Evolutionary conservation across 148 eudicot species (phyloP), one percentile per base, ranked within the genome.

Genomic region (Silene latifolia): DNA sequence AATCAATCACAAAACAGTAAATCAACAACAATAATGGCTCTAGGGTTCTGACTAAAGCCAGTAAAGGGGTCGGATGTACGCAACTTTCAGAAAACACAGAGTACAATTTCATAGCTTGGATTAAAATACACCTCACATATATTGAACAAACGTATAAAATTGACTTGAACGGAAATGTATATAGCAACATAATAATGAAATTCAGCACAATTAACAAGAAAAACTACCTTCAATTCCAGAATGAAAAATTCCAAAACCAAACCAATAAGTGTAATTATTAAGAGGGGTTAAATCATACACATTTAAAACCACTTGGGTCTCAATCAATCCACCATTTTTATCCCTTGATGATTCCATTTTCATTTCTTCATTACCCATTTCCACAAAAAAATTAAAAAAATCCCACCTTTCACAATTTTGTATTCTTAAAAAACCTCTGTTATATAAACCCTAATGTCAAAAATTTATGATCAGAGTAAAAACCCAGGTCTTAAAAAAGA

Each of bases 211-310:
- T 17, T 10, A 35, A 29, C 0, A 21, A 74, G 20, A 59, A 77
- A 48, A 74, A 42, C 29, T 75, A 89, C 97, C 97, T 88, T 91
- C 87, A 76, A 91, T 89, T 77, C 92, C 97, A 3, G 97, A 88
- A 87, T 91, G 93, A 76, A 91, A 91, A 67, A 91, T 87, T 17
- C 97, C 97, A 57, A 91, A 82, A 65, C 97, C 94, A 64, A 91
- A 84, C 90, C 93, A 91, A 25, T 80, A 78, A 61, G 86, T 85
- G 86, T 91, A 91, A 42, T 86, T 72, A 76, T 91, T 91, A 51
- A 86, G 64, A 77, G 96, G 96, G 69, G 92, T 88, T 20, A 90
- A 86, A 32, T 90, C 96, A 77, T 90, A 90, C 27, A 90, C 85
- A 79, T 90, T 90, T 79, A 90, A 76, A 39, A 86, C 72, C 63